Evolutionary conservation across 2,329 filamentous ascomycete genomes (phyloP).

Genomic region (Xylaria sp.): DNA sequence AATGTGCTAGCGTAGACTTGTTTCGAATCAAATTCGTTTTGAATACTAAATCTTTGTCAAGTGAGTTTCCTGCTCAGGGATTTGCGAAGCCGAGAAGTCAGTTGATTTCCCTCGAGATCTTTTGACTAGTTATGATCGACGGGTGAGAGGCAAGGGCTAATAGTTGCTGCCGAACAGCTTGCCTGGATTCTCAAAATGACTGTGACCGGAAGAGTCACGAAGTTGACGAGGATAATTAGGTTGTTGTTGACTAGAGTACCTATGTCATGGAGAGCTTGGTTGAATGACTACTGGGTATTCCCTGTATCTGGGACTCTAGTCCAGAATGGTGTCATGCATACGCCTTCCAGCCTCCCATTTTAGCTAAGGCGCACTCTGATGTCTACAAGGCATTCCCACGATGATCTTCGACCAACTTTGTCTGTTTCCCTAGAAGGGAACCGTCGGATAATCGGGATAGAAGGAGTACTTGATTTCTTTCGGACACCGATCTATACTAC

Average conservation of each 20-base stretch:
- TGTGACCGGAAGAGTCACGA: constrained; percentile 15
- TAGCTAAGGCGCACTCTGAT: constrained; percentile 36
- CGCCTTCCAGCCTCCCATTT: constrained; percentile 29
- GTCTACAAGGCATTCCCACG: constrained; percentile 33
- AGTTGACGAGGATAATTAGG: constrained; percentile 10
- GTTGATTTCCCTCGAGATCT: constrained; percentile 1
- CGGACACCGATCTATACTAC: constrained; percentile 30
- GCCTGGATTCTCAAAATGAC: constrained; percentile 5
- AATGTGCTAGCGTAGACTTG: background rate
- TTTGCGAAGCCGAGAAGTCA: background rate
- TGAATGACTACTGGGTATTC: constrained; percentile 31
- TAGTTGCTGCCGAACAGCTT: background rate
- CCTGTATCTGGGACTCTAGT: constrained; percentile 20
- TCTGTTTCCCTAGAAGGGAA: constrained; percentile 16
- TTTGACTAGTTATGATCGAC: background rate
- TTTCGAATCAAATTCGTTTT: background rate
- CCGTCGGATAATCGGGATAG: constrained; percentile 24
- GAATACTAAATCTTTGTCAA: constrained; percentile 4
- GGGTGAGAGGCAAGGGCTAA: background rate
- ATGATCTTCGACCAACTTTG: constrained; percentile 26
- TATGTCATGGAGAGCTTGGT: constrained; percentile 28
- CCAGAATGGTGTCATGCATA: constrained; percentile 26
- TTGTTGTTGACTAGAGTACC: constrained; percentile 13
- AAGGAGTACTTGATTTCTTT: constrained; percentile 16
- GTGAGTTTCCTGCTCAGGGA: background rate